phyloP scores from a whole-genome alignment of 2,329 filamentous ascomycete genomes.

The Ascochyta viciae-villosae region DNA sequence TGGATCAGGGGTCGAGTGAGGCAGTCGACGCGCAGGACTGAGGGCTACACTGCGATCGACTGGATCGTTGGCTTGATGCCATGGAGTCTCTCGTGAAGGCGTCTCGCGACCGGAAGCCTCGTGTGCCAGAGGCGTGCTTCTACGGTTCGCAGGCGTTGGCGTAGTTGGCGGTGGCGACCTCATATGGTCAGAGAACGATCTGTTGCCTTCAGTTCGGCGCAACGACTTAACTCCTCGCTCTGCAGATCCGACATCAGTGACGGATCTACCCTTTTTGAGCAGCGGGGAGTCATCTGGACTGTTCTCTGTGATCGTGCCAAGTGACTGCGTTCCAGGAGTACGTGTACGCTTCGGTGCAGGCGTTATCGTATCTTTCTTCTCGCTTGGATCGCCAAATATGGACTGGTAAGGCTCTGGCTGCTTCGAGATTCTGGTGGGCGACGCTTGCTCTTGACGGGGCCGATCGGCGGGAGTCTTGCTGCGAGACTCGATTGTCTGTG shows the following conservation, averaged over 20 bases:
- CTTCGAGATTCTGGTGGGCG: constrained; percentile 18
- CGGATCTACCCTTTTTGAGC: constrained; percentile 52
- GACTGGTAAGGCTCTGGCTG: constrained; percentile 39
- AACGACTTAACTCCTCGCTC: constrained; percentile 53
- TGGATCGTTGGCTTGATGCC: constrained; percentile 56
- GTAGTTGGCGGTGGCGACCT: constrained; percentile 41
- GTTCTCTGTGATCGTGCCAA: constrained; percentile 62
- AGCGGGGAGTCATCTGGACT: constrained; percentile 52
- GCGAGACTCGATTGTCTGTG: constrained; percentile 16
- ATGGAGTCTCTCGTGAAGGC: constrained; percentile 36
- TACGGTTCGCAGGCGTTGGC: constrained; percentile 38
- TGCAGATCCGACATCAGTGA: constrained; percentile 52
- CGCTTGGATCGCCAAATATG: constrained; percentile 43
- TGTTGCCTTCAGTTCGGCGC: constrained; percentile 39
- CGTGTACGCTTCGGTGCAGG: constrained; percentile 35
- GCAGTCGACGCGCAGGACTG: constrained; percentile 44
- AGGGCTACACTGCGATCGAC: constrained; percentile 52
- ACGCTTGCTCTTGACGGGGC: constrained; percentile 17
- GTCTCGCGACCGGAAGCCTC: constrained; percentile 27
- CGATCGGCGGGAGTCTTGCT: constrained; percentile 15
- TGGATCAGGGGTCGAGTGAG: constrained; percentile 48
- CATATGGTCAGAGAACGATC: constrained; percentile 46
- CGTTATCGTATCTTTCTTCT: constrained; percentile 35
- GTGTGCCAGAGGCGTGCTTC: constrained; percentile 35
- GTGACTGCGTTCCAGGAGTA: constrained; percentile 43